These are phyloP conservation scores for Bolboschoenus planiculmis DNA, from an alignment of 176 grass and related monocot genomes.

Conservation along the genomic window DNA sequence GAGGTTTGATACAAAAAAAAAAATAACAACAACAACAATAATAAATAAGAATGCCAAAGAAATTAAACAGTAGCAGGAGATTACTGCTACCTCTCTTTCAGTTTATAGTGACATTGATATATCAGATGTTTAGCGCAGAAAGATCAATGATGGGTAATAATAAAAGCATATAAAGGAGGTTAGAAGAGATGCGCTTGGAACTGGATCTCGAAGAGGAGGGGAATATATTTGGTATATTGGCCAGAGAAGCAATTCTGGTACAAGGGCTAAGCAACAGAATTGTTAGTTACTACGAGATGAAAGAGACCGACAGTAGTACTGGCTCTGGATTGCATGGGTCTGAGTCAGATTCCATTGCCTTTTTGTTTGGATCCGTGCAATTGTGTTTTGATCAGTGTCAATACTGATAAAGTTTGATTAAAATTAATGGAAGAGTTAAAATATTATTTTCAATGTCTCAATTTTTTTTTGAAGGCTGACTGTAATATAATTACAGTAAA, in stretches of 20 bases:
- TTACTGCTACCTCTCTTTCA: neutral
- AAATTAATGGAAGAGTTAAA: no score
- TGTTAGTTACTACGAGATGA: conserved; percentile 25
- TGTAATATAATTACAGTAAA: no score
- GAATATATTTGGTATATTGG: conserved; percentile 21
- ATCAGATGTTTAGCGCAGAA: neutral
- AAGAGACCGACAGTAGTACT: conserved; percentile 15
- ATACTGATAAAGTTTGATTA: no score
- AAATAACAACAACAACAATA: no score
- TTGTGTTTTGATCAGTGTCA: no score
- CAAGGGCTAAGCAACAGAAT: conserved; percentile 8
- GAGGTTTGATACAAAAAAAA: neutral
- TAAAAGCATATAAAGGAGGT: neutral
- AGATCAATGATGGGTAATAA: neutral
- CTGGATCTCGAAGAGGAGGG: neutral
- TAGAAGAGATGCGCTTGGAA: neutral
- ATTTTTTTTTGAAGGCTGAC: no score
- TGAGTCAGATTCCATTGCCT: conserved; percentile 25
- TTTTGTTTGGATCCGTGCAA: conserved; percentile 18
- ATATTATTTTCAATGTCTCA: no score
- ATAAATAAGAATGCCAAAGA: no score
- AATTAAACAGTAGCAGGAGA: neutral
- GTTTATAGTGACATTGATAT: neutral
- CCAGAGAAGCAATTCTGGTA: conserved; percentile 19
- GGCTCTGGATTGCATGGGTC: conserved; percentile 10